Evolutionary conservation across 1,284 basidiomycete genomes (phyloP), one percentile per base, ranked within the genome.

Genomic region (Stereum hirsutum): DNA sequence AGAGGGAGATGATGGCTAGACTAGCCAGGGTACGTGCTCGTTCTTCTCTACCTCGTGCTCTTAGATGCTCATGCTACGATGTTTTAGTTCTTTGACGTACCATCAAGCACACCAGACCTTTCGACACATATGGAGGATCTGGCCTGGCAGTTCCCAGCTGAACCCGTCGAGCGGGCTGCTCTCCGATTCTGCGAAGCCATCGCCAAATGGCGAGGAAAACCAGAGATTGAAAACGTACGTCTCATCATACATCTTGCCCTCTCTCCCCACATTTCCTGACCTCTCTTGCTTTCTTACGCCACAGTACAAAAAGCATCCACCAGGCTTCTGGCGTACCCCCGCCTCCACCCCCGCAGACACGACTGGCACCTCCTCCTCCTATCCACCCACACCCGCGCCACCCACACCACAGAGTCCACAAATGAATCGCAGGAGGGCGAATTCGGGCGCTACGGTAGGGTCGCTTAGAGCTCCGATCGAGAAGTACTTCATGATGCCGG

Each of bases 51-150:
- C 28, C 28, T n/a, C n/a, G 8, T 30, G 28, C n/a, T 10, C 28
- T 8, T n/a, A 30, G 10, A 30, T 30, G 28, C 28, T 10, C 28
- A 30, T n/a, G 28, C n/a, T 30, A 8, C 28, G 27, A 36, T 34
- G 10, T 12, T 32, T 7, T 50, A 89, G 85, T 89, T 89, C 56
- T 78, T 82, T 49, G 79, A 81, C 41, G 75, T 89, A 36, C 81
- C 83, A 3, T 57, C 65, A 5, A 68, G 75, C 24, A 82, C 81
- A 0, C 79, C 79, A 0, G 82, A 87, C 56, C 65, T 89, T 15
- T 75, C 79, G 4, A 83, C 81, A 1, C 86, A 89, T 50, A 79
- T 89, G 73, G 82, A 87, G 54, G 78, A 83, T 53, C 64, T 89
- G 4, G 81, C 84, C 2, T 81, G 79, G 74, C 75, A 78, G 50